Percentiles rank a stretch among this genome's conserved stretches.
phyloP scores from a whole-genome alignment of 116 monocot genomes.

The Cymodocea nodosa region DNA sequence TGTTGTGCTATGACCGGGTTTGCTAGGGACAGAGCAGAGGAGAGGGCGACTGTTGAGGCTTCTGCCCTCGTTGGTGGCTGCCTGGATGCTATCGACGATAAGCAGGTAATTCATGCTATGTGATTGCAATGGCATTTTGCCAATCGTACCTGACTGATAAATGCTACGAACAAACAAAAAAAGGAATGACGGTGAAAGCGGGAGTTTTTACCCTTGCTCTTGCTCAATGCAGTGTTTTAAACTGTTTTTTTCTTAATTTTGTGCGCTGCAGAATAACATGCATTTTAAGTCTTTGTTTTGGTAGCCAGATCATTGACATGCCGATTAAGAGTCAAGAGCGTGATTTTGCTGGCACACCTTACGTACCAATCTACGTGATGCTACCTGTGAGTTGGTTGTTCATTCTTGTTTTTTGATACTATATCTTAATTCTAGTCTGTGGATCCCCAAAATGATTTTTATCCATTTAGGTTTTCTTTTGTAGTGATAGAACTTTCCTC shows the following conservation, averaged over 20 bases:
- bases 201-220: no score
- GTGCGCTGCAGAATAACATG: neutral
- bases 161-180: neutral
- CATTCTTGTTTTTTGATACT: neutral
- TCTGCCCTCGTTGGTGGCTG: conserved; percentile 25
- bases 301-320: conserved; percentile 11
- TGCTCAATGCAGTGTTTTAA: neutral
- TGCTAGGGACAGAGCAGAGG: conserved; percentile 13
- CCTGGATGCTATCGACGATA: conserved; percentile 25
- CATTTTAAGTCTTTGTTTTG: neutral
- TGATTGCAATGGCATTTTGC: neutral
- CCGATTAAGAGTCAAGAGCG: conserved; percentile 27
- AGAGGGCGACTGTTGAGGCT: conserved; percentile 17
- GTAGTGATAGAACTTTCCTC: no score
- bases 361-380: conserved; percentile 64
- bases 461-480: no score
- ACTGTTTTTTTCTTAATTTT: neutral
- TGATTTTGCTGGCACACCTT: conserved; percentile 61
- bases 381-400: conserved; percentile 37
- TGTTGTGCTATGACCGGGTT: conserved; percentile 9
- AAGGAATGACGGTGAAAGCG: neutral
- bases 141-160: no score
- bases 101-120: conserved; percentile 26
- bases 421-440: neutral
- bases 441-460: no score